Evolutionary conservation across 345 rosid species (phyloP), one percentile per base, ranked within the genome.

Genomic region (Eucalyptus curtisii): DNA sequence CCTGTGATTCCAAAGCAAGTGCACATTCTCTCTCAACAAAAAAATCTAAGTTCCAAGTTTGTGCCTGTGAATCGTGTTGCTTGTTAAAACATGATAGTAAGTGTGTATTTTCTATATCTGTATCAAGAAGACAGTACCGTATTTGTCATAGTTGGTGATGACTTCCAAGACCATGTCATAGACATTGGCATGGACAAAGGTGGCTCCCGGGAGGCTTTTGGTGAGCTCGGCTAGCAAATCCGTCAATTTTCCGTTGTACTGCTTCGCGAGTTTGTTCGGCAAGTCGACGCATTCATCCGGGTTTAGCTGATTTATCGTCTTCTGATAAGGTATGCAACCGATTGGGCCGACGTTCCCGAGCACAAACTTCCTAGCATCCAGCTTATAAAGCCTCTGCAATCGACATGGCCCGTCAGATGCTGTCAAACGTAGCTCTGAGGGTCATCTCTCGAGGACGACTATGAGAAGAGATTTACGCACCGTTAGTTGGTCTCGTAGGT

Each of bases 281-380:
- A 96, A 93, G 20, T 91, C 98, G 81, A 97, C 98, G 33, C 98
- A 97, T 89, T 96, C 93, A 13, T 92, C 94, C 44, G 94, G 93
- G 3, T 89, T 91, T 84, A 96, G 52, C 85, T 92, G 99, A 87
- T 95, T 95, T 48, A 96, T 92, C 2, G 98, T 95, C 90, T 92
- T 96, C 88, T 97, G 99, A 89, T 97, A 96, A 1, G 99, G 99
- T 82, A 97, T 96, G 92, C 99, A 97, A 4, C 99, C 99, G 15
- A 97, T 94, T 1, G 99, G 99, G n/a, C 96, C 99, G 2, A 96
- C 99, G 49, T 97, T 97, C 13, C 96, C 99, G 12, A 96, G 89
- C 89, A 97, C 97, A 89, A 97, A 97, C 89, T 97, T 97, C 86
- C 99, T 89, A 48, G 95, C 99, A 86, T 93, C 99, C 90, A 97